Conservation (phyloP, 345 rosid genomes). For the Odontarrhena argentea region DNA sequence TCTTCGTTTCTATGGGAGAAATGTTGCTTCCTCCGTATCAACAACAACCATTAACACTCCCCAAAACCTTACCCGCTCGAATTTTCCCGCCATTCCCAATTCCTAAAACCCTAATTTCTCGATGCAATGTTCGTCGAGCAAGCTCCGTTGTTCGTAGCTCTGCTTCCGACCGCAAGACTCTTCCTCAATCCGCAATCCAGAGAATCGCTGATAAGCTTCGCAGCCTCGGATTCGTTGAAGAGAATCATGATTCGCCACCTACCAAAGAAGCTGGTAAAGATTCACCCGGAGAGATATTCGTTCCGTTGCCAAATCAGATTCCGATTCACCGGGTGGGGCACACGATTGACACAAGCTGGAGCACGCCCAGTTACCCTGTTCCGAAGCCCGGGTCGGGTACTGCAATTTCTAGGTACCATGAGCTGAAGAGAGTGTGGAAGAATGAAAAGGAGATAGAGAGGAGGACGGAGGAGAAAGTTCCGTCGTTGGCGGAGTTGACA, state of each 20-base stretch:
- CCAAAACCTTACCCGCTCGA: conserved; percentile 40
- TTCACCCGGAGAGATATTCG: conserved; percentile 74
- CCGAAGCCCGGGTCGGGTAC: conserved; percentile 76
- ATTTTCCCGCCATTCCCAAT: conserved; percentile 33
- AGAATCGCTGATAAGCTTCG: conserved; percentile 97
- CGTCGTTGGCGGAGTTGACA: conserved; percentile 76
- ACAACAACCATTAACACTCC: conserved; percentile 33
- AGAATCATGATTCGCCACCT: conserved; percentile 13
- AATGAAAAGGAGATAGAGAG: conserved; percentile 49
- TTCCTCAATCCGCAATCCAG: conserved; percentile 72
- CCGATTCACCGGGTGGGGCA: conserved; percentile 83
- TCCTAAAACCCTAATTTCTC: conserved; percentile 38
- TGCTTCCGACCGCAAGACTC: conserved; percentile 40
- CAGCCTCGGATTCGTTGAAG: conserved; percentile 72
- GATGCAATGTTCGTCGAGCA: conserved; percentile 31
- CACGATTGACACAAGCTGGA: conserved; percentile 94
- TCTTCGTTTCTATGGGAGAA: conserved; percentile 28
- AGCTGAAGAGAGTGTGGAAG: conserved; percentile 54
- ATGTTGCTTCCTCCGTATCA: conserved; percentile 50
- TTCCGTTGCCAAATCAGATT: conserved; percentile 64
- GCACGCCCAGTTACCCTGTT: conserved; percentile 83
- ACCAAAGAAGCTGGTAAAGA: background rate
- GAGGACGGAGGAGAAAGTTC: conserved; percentile 52
- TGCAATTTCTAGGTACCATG: conserved; percentile 60
- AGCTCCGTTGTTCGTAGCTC: conserved; percentile 42